phyloP scores from a whole-genome alignment of 2,329 filamentous ascomycete genomes.

The Colletotrichum sp. region DNA sequence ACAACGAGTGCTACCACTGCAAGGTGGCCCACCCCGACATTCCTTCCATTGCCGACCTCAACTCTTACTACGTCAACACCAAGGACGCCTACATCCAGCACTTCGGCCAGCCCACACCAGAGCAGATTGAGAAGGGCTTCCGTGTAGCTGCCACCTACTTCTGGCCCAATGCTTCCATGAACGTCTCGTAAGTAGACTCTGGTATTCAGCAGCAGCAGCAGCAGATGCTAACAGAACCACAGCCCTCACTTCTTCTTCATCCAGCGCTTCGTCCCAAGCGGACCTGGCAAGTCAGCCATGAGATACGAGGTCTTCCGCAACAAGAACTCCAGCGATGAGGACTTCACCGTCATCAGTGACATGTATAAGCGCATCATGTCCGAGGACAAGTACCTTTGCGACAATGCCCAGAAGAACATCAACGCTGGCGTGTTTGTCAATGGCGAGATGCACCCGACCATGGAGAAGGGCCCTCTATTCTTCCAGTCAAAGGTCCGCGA shows the following conservation, averaged over 20 bases:
- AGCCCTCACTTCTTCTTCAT: constrained; percentile 70
- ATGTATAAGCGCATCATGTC: constrained; percentile 70
- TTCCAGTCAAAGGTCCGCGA: constrained; percentile 60
- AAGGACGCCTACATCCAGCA: constrained; percentile 56
- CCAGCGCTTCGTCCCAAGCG: constrained; percentile 64
- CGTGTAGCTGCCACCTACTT: constrained; percentile 52
- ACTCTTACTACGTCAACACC: constrained; percentile 57
- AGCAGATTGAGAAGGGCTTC: constrained; percentile 53
- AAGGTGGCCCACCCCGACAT: constrained; percentile 64
- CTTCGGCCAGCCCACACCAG: constrained; percentile 48
- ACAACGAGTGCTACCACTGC: constrained; percentile 72
- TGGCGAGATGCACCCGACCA: constrained; percentile 65
- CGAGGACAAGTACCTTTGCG: constrained; percentile 69
- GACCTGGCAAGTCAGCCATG: constrained; percentile 57
- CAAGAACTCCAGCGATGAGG: constrained; percentile 62
- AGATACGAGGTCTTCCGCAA: constrained; percentile 69
- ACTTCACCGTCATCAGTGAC: constrained; percentile 61
- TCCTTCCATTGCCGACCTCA: constrained; percentile 59
- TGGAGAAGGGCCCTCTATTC: constrained; percentile 64
- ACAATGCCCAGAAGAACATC: constrained; percentile 64
- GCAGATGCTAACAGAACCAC: not conserved
- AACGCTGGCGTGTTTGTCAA: constrained; percentile 66
- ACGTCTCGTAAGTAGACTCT: constrained; percentile 48
- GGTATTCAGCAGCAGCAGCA: not conserved
- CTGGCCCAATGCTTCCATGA: constrained; percentile 57